A percentile compares a stretch with the other conserved stretches of the same genome.
phyloP scores from a whole-genome alignment of 495 filamentous ascomycete species.

The Xylaria cubensis region DNA sequence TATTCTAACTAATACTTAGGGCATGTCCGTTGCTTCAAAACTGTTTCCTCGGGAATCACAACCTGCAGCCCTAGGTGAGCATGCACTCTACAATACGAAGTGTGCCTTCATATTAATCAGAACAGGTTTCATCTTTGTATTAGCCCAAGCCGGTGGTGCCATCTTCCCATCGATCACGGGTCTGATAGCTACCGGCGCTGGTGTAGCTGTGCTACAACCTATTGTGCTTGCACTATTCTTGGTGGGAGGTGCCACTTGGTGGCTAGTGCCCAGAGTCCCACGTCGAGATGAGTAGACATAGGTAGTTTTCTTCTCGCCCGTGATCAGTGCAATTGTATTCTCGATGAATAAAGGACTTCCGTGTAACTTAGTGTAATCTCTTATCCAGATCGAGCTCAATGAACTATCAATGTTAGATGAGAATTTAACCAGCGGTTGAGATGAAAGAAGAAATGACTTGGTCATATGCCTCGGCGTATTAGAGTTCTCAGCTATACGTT shows the following conservation, averaged over 20 bases:
- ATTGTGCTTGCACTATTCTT: slow-evolving; percentile 56
- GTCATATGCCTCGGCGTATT: slow-evolving; percentile 97
- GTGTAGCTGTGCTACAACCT: slow-evolving; percentile 58
- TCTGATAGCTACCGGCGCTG: slow-evolving; percentile 51
- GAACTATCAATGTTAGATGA: slow-evolving; percentile 57
- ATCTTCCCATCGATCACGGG: slow-evolving; percentile 60
- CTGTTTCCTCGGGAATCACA: slow-evolving; percentile 52
- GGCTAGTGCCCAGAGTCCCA: slow-evolving; percentile 48
- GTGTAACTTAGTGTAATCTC: slow-evolving; percentile 79
- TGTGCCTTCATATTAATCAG: background rate
- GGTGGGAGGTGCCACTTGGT: slow-evolving; percentile 51
- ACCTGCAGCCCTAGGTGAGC: slow-evolving; percentile 43
- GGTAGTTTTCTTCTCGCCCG: background rate
- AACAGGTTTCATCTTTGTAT: slow-evolving; percentile 53
- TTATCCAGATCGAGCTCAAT: slow-evolving; percentile 97
- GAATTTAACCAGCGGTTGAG: too few relatives aligned
- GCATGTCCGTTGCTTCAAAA: slow-evolving; percentile 47
- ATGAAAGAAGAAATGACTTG: slow-evolving; percentile 40
- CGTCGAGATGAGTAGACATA: slow-evolving; percentile 32
- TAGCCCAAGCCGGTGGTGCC: slow-evolving; percentile 57
- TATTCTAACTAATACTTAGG: slow-evolving; percentile 33
- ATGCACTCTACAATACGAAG: background rate
- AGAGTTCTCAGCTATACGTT: slow-evolving; percentile 93
- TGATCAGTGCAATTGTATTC: background rate
- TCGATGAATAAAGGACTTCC: slow-evolving; percentile 65